These are phyloP conservation scores for Sungouiozyma ichnusensis DNA, from an alignment of 805 yeast species.

Conservation along the genomic window DNA sequence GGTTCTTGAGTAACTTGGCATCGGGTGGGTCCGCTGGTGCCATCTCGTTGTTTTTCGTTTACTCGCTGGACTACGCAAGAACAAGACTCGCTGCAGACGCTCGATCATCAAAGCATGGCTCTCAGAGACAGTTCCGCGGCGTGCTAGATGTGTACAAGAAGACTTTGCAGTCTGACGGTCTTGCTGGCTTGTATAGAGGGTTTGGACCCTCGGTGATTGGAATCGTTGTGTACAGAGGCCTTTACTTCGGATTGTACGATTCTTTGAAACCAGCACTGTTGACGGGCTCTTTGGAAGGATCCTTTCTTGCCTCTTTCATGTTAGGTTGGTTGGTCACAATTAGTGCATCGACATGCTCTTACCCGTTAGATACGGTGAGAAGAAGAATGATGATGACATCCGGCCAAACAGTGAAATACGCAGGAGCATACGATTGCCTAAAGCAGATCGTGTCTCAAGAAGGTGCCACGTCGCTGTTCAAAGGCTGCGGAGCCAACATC, in stretches of 20 bases:
- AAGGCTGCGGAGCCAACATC: conserved; percentile 98
- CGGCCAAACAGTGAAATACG: conserved; percentile 90
- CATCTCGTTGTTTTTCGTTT: conserved; percentile 81
- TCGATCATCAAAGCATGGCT: conserved; percentile 65
- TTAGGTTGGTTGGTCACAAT: conserved; percentile 94
- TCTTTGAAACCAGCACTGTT: conserved; percentile 85
- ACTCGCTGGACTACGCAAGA: conserved; percentile 94
- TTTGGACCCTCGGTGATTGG: conserved; percentile 93
- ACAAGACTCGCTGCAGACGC: conserved; percentile 96
- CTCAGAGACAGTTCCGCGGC: conserved; percentile 90
- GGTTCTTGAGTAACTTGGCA: conserved; percentile 94
- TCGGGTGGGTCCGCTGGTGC: conserved; percentile 98
- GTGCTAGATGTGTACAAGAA: conserved; percentile 86
- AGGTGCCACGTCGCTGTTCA: conserved; percentile 82
- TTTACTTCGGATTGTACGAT: conserved; percentile 91
- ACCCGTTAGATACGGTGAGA: conserved; percentile 95
- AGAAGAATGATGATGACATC: conserved; percentile 99
- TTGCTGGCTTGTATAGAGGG: conserved; percentile 96
- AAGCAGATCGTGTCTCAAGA: conserved; percentile 78
- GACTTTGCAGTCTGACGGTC: conserved; percentile 85
- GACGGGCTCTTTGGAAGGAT: conserved; percentile 82
- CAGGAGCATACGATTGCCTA: conserved; percentile 86
- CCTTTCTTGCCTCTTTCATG: conserved; percentile 83
- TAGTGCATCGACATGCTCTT: conserved; percentile 92
- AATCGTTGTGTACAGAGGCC: conserved; percentile 93